Base-by-base conservation (phyloP, 352 stramenopile genomes). In the Phytophthora pluvialis region DNA sequence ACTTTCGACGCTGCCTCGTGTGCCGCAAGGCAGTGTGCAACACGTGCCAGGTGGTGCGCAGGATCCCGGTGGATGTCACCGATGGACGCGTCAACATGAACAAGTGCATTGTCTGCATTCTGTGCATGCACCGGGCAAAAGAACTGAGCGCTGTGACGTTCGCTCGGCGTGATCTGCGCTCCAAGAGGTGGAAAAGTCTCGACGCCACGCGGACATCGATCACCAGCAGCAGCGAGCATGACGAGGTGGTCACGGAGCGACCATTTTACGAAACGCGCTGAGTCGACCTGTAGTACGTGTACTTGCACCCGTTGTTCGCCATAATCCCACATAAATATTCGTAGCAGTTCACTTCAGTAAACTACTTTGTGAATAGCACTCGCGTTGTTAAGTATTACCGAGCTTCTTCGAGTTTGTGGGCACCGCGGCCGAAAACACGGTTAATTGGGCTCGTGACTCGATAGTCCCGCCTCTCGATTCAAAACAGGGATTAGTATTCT, bases 121-220 rank as follows among this genome's bases (percentile, higher is more conserved):
- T 74, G 43, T 77, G 72, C 33, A 76, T 79, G 67, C 65, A 77
- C 32, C 43, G 47, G 46, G 72, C 67, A 4, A 76, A 79, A 49
- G 18, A 18, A 4, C 31, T 61, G 39, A 63, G 50, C 50, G 39
- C 72, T 10, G 50, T 67, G 54, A 39, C 56, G 2, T 79, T 74
- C 47, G 72, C 64, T n/a, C 15, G 38, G 28, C 51, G 67, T 15
- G 72, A 79, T 28, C 11, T 70, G 39, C 71, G 50, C 28, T 57
- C 45, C 5, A 73, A 72, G 29, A 44, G 38, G n/a, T 51, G 32
- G 38, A 79, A 72, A 54, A 59, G 40, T 13, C 4, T 72, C 8
- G 64, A 73, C 21, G 47, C 12, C 0, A 25, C 31, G 11, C 44
- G 53, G 9, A 67, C 36, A 3, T 77, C 72, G 10, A 47, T 59